Evolutionary conservation across 805 yeast species (phyloP), one percentile per base, ranked within the genome.

Genomic region (Wickerhamomyces tratensis): DNA sequence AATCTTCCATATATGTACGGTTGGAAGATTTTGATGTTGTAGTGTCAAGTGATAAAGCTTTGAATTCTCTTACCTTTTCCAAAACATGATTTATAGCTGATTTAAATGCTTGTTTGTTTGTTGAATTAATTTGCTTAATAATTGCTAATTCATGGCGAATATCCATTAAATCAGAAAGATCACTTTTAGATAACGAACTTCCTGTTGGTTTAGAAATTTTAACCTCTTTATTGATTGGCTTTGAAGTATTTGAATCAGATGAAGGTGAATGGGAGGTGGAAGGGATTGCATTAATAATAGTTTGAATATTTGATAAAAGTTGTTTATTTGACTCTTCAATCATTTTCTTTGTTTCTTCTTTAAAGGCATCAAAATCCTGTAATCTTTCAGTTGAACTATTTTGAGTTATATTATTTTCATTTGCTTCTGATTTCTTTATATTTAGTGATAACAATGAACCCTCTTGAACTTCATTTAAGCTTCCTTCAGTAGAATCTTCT

Each of bases 1-100:
- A 84, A 14, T 72, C 72, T 37, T 81, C 87, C 81, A 93, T 83
- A 52, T 85, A 87, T 1, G 69, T 56, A 39, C 82, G 58, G 41
- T 56, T 61, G 1, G 63, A 51, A 1, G 66, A 53, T 9, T 56
- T 56, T 7, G 65, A 53, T 2, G 45, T 44, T 4, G 55, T 46
- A 3, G 65, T 51, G 37, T 58, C 68, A 10, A 76, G 53, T 1
- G 76, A 70, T 5, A 68, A 47, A 1, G 68, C 65, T 49, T 76
- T 79, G 48, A 85, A 71, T n/a, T 68, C 66, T 13, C 67, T 62
- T 2, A 83, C 61, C 43, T 76, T 70, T 4, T 54, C 59, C 12
- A 70, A 51, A 25, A 84, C 57, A 4, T 61, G 64, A 5, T 57
- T 54, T 4, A 83, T 67, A 2, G 76, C 63, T 0, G 52, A 54